Evolutionary conservation across 176 grass and related monocot species (phyloP).

Genomic region (Oryza longistaminata): DNA sequence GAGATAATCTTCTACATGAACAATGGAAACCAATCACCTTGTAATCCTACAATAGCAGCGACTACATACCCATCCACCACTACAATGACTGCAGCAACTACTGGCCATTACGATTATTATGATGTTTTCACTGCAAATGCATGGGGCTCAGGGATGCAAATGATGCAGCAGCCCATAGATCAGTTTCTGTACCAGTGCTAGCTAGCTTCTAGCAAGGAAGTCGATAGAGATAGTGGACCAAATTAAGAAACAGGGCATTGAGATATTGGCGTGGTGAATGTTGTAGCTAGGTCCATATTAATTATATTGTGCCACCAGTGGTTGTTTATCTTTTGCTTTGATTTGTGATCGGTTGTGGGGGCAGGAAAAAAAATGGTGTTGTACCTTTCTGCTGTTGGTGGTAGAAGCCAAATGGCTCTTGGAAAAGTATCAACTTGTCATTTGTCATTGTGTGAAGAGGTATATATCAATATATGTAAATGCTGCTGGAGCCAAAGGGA

Average conservation of each 20-base stretch:
- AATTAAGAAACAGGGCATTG: not conserved
- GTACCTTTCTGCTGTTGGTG: not conserved
- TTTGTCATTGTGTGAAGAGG: conserved; percentile 4
- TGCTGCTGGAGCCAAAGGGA: too few relatives aligned
- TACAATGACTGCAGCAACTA: not conserved
- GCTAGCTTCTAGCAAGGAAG: conserved; percentile 12
- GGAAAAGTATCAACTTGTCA: not conserved
- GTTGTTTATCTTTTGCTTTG: not conserved
- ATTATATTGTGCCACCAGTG: not conserved
- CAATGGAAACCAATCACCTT: not conserved
- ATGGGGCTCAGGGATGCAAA: conserved; percentile 34
- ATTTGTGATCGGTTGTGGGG: not conserved
- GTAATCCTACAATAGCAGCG: not conserved
- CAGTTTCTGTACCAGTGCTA: conserved; percentile 24
- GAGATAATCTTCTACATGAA: conserved; percentile 44
- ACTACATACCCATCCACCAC: not conserved
- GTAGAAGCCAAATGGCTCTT: not conserved
- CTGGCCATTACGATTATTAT: not conserved
- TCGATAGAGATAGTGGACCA: not conserved
- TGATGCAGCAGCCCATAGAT: conserved; percentile 38
- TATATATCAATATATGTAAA: not conserved
- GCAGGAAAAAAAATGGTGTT: not conserved
- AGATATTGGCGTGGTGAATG: not conserved
- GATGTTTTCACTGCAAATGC: not conserved
- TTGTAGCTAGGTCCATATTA: not conserved